Base-by-base conservation (phyloP, 345 rosid genomes). In the Citrus australasica region DNA sequence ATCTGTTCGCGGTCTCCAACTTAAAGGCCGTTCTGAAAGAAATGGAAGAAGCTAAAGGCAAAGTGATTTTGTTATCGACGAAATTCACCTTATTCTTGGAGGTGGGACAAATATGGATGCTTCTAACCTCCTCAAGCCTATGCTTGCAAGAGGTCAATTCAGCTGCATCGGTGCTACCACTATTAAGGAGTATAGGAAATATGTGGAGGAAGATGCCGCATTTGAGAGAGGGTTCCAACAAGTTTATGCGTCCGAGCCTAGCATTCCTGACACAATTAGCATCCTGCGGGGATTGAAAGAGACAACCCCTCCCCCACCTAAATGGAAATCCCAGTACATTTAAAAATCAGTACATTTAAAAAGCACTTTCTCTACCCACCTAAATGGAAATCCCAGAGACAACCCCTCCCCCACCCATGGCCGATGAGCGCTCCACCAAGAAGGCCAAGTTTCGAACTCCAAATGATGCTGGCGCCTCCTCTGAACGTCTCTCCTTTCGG, bases 101-200 rank as follows among this genome's bases (percentile, higher is more conserved):
- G 99, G 97, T 4, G 85, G 94, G 46, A 86, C 92, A 0, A 94
- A 93, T 0, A 93, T 95, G 99, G 97, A 95, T 86, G 98, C 96
- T 10, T 98, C 99, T 1, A 95, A 95, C 73, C 87, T 93, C 37
- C 89, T 95, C 66, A 95, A 93, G 87, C 96, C 98, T 0, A 92
- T 91, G 99, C 92, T 95, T 78, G 98, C 97, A 37, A 86, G 97
- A 81, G 98, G 99, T 35, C 98, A 95, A 81, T 92, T 93, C 14
- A 85, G 97, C 42, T 95, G 99, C 71, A 92, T 95, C 58, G 98
- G 96, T 22, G 99, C 99, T 14, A 95, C 98, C 5, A 95, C 99
- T 0, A 88, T 95, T 22, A 94, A 93, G 80, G 98, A 93, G 76
- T 93, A 95, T 19, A 85, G 97, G 75, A 95, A 95, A 68, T 93